A percentile compares a stretch with the other conserved stretches of the same genome.
Evolutionary conservation across 2,329 filamentous ascomycete species (phyloP).

Genomic region (Nothomitra cinnamomea): DNA sequence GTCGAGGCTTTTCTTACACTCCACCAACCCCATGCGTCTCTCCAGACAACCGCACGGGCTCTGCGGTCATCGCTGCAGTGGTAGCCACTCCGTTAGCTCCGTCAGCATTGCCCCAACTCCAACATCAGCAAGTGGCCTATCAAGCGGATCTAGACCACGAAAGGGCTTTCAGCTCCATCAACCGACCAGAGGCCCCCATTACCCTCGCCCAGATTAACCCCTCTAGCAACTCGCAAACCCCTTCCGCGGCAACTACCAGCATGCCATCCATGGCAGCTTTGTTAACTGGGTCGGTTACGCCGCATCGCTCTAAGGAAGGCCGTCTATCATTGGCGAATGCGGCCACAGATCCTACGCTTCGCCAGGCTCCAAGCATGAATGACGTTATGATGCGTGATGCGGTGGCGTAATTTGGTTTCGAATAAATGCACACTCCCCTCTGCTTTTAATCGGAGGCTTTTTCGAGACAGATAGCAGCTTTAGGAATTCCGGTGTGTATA

Average conservation of each 20-base stretch:
- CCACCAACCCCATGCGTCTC: constrained; percentile 20
- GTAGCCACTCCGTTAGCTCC: not conserved
- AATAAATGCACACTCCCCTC: too few relatives aligned
- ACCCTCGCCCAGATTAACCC: not conserved
- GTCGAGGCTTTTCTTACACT: constrained; percentile 21
- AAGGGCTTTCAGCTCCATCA: not conserved
- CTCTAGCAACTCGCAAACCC: not conserved
- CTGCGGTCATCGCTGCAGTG: not conserved
- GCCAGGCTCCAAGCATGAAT: not conserved
- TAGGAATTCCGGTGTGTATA: too few relatives aligned
- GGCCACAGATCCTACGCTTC: not conserved
- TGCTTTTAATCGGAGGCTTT: too few relatives aligned
- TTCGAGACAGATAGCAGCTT: too few relatives aligned
- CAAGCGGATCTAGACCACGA: not conserved
- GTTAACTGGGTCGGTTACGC: not conserved
- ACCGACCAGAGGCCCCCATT: not conserved
- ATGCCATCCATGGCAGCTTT: constrained; percentile 1
- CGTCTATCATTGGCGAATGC: not conserved
- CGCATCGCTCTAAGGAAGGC: not conserved
- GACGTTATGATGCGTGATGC: not conserved
- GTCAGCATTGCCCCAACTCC: not conserved
- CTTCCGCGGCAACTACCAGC: not conserved
- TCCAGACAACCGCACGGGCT: constrained; percentile 12
- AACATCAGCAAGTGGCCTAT: not conserved
- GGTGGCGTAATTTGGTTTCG: not conserved